phyloP scores from a whole-genome alignment of 345 rosid genomes.

The Trapa bicornis region DNA sequence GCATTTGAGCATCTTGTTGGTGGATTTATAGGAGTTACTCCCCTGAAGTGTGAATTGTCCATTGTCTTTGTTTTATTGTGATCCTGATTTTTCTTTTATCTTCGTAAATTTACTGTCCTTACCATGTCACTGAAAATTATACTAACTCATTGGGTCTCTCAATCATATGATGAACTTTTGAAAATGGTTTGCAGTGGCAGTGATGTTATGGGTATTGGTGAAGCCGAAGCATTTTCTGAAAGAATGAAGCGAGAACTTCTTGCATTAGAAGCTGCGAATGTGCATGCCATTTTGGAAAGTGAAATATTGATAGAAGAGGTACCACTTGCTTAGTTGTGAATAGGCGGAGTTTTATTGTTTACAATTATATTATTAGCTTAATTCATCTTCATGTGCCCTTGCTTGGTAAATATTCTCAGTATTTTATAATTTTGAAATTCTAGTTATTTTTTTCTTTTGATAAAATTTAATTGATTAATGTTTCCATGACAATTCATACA shows the following conservation, averaged over 20 bases:
- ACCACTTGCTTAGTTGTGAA: constrained; percentile 5
- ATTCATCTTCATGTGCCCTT: not conserved
- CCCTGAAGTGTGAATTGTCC: not conserved
- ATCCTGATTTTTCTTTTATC: not conserved
- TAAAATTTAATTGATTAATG: not conserved
- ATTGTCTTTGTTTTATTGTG: not conserved
- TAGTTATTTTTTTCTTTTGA: too few relatives aligned
- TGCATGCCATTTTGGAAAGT: constrained; percentile 96
- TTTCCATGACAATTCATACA: not conserved
- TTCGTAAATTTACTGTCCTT: not conserved
- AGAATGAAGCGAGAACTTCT: constrained; percentile 93
- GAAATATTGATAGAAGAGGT: constrained; percentile 91
- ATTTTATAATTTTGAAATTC: not conserved
- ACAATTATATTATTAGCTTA: not conserved
- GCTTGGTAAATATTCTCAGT: not conserved
- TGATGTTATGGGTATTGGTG: constrained; percentile 95
- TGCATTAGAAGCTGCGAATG: constrained; percentile 97
- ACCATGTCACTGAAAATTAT: too few relatives aligned
- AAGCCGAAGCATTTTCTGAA: constrained; percentile 98
- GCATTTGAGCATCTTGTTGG: too few relatives aligned
- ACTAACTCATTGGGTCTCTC: too few relatives aligned
- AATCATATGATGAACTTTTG: not conserved
- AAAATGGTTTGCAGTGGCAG: constrained; percentile 1
- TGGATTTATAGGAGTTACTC: not conserved
- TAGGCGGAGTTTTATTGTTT: not conserved